Percentiles rank a stretch among this genome's conserved stretches.
Evolutionary conservation across 163 green algal species (phyloP).

Genomic region (Scenedesmus sp.): DNA sequence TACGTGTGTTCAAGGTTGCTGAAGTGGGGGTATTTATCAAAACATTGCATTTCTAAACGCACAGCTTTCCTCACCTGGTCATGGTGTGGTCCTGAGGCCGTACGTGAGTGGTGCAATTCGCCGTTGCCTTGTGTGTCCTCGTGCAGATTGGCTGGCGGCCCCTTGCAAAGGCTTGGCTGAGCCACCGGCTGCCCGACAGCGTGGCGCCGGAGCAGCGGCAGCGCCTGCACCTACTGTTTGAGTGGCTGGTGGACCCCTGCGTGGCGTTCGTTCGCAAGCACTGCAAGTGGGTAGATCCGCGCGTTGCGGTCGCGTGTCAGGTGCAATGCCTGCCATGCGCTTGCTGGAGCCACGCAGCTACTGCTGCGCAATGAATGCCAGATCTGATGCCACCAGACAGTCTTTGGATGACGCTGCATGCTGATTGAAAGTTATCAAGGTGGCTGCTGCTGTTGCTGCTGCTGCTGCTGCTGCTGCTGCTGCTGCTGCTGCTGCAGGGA

Average conservation of each 20-base stretch:
- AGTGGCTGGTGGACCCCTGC: conserved; percentile 81
- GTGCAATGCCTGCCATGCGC: not conserved
- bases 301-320: not conserved
- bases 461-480: not conserved
- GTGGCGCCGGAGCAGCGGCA: conserved; percentile 61
- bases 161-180: conserved; percentile 75
- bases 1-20: too few species aligned
- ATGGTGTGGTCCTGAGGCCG: too few species aligned
- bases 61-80: too few species aligned
- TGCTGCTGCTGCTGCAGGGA: conserved; percentile 24
- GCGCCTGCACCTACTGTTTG: conserved; percentile 71
- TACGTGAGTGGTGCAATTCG: too few species aligned
- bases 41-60: too few species aligned
- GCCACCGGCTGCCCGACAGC: conserved; percentile 66
- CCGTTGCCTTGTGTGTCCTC: too few species aligned
- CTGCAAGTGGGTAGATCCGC: conserved; percentile 38
- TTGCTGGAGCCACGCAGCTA: too few species aligned
- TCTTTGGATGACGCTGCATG: not conserved
- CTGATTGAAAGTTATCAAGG: too few species aligned
- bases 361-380: not conserved
- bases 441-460: too few species aligned
- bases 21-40: too few species aligned
- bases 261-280: conserved; percentile 60
- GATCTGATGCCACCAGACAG: not conserved
- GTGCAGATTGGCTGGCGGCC: conserved; percentile 72